Conservation (phyloP, 2,329 filamentous ascomycete species). For the Aspergillus fijiensis region DNA sequence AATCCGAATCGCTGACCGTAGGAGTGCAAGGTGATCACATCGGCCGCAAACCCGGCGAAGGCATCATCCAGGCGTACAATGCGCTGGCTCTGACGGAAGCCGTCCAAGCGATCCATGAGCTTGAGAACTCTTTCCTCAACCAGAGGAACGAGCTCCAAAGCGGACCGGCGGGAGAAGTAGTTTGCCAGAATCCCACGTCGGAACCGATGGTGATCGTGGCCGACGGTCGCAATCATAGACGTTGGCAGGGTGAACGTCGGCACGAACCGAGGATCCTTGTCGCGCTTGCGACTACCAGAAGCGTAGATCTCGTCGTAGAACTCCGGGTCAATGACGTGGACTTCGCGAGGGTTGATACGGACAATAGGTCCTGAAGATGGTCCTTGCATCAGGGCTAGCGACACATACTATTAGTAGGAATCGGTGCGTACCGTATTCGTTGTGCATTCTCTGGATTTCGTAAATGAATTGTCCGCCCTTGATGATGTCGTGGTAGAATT, state of each 20-base stretch:
- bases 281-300: background rate
- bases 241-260: background rate
- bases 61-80: slow-evolving; percentile 1
- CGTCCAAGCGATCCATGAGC: slow-evolving; percentile 2
- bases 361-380: too few species aligned
- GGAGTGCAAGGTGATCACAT: slow-evolving; percentile 6
- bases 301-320: background rate
- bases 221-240: slow-evolving; percentile 1
- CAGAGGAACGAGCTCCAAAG: background rate
- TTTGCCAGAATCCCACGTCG: slow-evolving; percentile 9
- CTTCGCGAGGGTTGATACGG: too few species aligned
- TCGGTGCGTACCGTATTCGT: slow-evolving; percentile 6
- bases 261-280: slow-evolving; percentile 6
- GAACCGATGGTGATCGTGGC: slow-evolving; percentile 11
- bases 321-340: too few species aligned
- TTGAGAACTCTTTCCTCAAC: slow-evolving; percentile 2
- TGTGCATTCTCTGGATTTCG: slow-evolving; percentile 1
- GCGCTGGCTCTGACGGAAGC: background rate
- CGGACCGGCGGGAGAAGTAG: slow-evolving; percentile 14
- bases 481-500: slow-evolving; percentile 1
- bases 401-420: too few species aligned
- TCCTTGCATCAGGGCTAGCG: background rate
- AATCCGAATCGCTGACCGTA: slow-evolving; percentile 1
- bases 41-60: slow-evolving; percentile 1
- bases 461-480: background rate